phyloP scores from a whole-genome alignment of 2,329 filamentous ascomycete species.

The Immersiporthe knoxdaviesiana region DNA sequence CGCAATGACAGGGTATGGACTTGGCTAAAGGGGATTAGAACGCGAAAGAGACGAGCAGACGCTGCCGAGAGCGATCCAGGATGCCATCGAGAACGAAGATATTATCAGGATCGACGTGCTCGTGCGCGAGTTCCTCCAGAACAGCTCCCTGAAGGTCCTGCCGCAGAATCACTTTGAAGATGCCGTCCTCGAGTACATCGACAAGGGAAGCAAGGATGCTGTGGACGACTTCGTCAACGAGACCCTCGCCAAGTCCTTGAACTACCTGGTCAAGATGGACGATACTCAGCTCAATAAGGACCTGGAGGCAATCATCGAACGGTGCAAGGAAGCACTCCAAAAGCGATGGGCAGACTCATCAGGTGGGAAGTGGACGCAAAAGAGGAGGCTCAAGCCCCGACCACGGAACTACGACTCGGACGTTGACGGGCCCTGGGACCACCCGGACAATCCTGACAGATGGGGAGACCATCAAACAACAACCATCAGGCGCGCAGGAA shows the following conservation, averaged over 20 bases:
- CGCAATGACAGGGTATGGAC: constrained; percentile 22
- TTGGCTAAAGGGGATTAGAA: constrained; percentile 33
- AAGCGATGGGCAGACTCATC: constrained; percentile 68
- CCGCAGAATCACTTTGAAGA: constrained; percentile 93
- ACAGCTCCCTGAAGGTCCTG: constrained; percentile 88
- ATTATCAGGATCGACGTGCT: constrained; percentile 85
- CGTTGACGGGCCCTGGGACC: constrained; percentile 83
- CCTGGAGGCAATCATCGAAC: constrained; percentile 73
- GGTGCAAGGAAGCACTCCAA: constrained; percentile 71
- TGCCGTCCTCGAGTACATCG: constrained; percentile 88
- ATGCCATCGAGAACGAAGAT: constrained; percentile 67
- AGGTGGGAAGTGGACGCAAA: constrained; percentile 49
- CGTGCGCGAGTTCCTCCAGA: constrained; percentile 83
- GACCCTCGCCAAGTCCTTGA: constrained; percentile 70
- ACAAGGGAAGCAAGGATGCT: constrained; percentile 92
- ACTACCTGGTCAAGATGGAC: constrained; percentile 68
- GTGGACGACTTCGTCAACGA: constrained; percentile 82
- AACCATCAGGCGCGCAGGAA: constrained; percentile 21
- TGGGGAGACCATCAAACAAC: constrained; percentile 21
- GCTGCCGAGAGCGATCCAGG: constrained; percentile 65
- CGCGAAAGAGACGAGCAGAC: constrained; percentile 55
- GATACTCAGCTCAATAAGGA: constrained; percentile 68
- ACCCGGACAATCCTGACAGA: constrained; percentile 65
- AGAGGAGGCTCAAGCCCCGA: constrained; percentile 68
- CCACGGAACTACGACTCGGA: constrained; percentile 89